phyloP scores from a whole-genome alignment of 108 stramenopile species.

The Tribonema minus region DNA sequence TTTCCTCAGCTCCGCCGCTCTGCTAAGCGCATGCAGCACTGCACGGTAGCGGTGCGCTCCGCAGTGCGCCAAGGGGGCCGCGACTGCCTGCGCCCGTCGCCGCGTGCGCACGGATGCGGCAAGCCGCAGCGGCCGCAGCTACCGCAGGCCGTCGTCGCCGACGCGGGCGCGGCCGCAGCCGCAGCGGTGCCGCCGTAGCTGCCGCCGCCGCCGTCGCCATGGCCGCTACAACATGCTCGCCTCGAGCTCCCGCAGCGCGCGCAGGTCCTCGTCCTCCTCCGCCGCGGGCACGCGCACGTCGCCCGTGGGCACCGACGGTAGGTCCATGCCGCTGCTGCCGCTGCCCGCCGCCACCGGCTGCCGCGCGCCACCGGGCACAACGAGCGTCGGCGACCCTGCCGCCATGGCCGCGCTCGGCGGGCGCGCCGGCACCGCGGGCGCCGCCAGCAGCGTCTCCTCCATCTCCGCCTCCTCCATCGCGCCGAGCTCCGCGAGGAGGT shows the following conservation, averaged over 20 bases:
- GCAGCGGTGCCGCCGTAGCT: background rate
- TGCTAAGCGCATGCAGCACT: too few relatives aligned
- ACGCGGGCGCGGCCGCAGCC: too few relatives aligned
- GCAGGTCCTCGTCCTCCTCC: constrained; percentile 44
- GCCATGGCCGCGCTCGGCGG: constrained; percentile 7
- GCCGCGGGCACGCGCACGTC: background rate
- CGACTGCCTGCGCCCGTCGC: too few relatives aligned
- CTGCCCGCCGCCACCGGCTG: too few relatives aligned
- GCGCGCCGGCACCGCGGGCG: constrained; percentile 35
- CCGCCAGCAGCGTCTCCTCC: constrained; percentile 38
- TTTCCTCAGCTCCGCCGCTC: too few relatives aligned
- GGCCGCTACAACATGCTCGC: constrained; percentile 17
- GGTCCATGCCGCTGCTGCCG: background rate
- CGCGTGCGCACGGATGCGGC: too few relatives aligned
- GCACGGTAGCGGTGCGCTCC: too few relatives aligned
- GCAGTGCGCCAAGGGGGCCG: too few relatives aligned
- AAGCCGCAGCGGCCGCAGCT: too few relatives aligned
- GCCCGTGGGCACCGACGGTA: constrained; percentile 25
- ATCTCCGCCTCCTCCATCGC: constrained; percentile 39
- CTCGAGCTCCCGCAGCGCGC: constrained; percentile 43
- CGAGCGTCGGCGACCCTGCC: constrained; percentile 28
- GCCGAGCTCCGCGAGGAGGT: constrained; percentile 43
- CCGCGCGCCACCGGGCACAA: too few relatives aligned
- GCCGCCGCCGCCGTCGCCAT: background rate
- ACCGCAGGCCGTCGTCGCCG: too few relatives aligned